A percentile compares a stretch with the other conserved stretches of the same genome.
Conservation (phyloP, 2,329 filamentous ascomycete species). For the Aureobasidium sp. region DNA sequence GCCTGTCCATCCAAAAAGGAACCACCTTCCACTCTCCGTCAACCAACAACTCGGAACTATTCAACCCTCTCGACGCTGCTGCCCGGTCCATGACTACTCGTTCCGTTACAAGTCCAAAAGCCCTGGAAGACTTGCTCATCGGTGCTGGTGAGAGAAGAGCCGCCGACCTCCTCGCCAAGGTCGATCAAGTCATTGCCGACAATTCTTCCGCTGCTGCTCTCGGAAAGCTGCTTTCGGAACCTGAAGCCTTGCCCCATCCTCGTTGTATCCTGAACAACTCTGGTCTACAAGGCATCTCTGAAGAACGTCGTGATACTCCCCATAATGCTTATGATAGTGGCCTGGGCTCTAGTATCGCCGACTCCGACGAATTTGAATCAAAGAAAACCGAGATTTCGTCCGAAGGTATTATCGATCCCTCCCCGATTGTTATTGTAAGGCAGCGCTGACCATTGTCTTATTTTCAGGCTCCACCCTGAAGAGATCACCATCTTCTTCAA, state of each 20-base stretch:
- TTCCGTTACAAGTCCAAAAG: slow-evolving; percentile 43
- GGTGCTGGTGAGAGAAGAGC: slow-evolving; percentile 40
- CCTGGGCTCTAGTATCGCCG: slow-evolving; percentile 69
- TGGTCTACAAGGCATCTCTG: slow-evolving; percentile 30
- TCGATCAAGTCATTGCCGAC: slow-evolving; percentile 38
- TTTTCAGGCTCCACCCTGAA: slow-evolving; percentile 9
- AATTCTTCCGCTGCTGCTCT: slow-evolving; percentile 31
- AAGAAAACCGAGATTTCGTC: slow-evolving; percentile 10
- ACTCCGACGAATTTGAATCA: slow-evolving; percentile 28
- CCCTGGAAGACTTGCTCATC: slow-evolving; percentile 42
- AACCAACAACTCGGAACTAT: slow-evolving; percentile 34
- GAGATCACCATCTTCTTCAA: slow-evolving; percentile 3
- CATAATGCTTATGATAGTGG: slow-evolving; percentile 80
- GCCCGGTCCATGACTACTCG: slow-evolving; percentile 38
- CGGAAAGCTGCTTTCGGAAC: slow-evolving; percentile 39
- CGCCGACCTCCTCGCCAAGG: slow-evolving; percentile 37
- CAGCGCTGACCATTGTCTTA: slow-evolving; percentile 11
- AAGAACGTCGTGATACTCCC: slow-evolving; percentile 46
- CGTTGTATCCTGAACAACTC: slow-evolving; percentile 37
- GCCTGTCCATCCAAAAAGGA: slow-evolving; percentile 42
- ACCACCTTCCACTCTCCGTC: slow-evolving; percentile 43
- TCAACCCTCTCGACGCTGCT: slow-evolving; percentile 28
- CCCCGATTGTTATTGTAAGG: slow-evolving; percentile 3
- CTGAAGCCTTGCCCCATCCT: slow-evolving; percentile 43
- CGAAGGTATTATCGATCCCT: slow-evolving; percentile 17